Conservation (phyloP, 2,329 filamentous ascomycete genomes). For the Dendryphion nanum region DNA sequence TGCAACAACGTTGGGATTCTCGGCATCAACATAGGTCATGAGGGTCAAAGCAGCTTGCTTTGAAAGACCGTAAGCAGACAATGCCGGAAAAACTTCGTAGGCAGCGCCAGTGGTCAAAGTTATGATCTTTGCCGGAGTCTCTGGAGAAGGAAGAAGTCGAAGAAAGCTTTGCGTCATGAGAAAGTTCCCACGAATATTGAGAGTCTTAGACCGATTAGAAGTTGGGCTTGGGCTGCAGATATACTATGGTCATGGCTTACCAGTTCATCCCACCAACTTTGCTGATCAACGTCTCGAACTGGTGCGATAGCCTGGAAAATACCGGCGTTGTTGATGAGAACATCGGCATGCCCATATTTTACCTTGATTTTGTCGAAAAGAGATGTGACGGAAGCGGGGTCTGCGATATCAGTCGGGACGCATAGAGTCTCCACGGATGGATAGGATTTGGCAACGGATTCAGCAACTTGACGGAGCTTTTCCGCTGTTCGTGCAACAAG, state of each 20-base stretch:
- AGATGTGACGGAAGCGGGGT: conserved; percentile 17
- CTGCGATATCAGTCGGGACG: conserved; percentile 29
- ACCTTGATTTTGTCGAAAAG: conserved; percentile 20
- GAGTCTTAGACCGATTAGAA: no score
- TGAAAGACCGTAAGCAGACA: neutral
- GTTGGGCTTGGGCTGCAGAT: no score
- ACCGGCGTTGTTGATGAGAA: conserved; percentile 19
- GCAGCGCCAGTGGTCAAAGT: neutral
- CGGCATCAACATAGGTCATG: neutral
- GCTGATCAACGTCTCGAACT: conserved; percentile 18
- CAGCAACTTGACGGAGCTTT: conserved; percentile 23
- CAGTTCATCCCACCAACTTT: conserved; percentile 21
- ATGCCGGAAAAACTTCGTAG: neutral
- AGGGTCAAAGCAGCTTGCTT: neutral
- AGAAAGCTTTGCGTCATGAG: neutral
- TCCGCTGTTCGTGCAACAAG: conserved; percentile 29
- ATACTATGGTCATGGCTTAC: conserved; percentile 8
- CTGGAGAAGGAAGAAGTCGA: neutral
- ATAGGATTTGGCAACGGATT: conserved; percentile 27
- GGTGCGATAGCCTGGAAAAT: no score
- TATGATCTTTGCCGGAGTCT: neutral
- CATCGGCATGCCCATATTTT: conserved; percentile 20
- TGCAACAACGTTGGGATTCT: neutral
- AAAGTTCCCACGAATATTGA: neutral
- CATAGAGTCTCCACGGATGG: conserved; percentile 29